Base-by-base conservation (phyloP, 2,329 filamentous ascomycete genomes). In the Aspergillus sp. region DNA sequence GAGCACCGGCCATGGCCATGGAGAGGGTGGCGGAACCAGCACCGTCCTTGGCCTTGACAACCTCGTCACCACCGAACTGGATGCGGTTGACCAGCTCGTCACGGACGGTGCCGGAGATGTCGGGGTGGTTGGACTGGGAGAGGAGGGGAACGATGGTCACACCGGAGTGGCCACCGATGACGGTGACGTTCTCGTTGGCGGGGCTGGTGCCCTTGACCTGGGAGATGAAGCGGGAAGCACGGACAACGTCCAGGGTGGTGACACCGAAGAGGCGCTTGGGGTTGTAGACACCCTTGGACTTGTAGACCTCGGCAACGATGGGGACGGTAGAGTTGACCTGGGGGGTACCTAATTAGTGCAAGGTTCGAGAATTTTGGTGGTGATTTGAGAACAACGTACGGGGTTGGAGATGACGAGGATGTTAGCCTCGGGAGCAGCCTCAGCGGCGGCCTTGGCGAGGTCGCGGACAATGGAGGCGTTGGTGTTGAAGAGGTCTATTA, bases 401-500 rank as follows among this genome's bases (percentile, higher is more conserved):
- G 95, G 95, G 89, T 99, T 99, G 81, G 93, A 88, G 83, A 99
- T 99, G 85, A 99, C 88, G 78, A 98, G 88, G 80, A 98, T 86
- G 84, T 96, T 96, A 81, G 95, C 95, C 67, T 97, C 86, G 74
- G 95, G 95, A 77, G 89, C 87, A 71, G 91, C 87, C 75, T 96
- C 88, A 75, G 95, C 95, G 76, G 88, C 89, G 74, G 92, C 93
- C 88, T 97, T 96, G 83, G 94, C 93, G 69, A 99, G 89, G 82
- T 98, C 95, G 77, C 94, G 93, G 79, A 99, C 95, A 80, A 99
- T 99, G 79, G 92, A 96, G 81, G 95, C 95, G 82, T 99, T 99
- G 87, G 94, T 99, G 89, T 98, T 98, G 92, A 99, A 99, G 68
- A 99, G 90, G 80, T 99, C 94, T 88, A 57, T 19, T 5, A 17